These are phyloP conservation scores for Rubia occidens DNA, from an alignment of 305 asterid genomes.

Conservation along the genomic window DNA sequence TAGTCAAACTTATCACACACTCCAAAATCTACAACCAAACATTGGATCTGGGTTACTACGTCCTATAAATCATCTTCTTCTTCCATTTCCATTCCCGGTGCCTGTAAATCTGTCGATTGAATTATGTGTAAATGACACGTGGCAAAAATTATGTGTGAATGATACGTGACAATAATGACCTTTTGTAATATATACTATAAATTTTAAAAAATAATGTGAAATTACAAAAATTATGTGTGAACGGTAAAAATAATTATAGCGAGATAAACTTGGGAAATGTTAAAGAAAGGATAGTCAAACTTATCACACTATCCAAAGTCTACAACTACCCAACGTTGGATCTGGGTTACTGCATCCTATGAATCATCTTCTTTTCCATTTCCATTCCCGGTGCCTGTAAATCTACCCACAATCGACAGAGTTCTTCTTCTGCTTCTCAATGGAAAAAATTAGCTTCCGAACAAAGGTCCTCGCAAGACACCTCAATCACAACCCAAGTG, in stretches of 20 bases:
- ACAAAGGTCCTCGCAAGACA: slow-evolving; percentile 56
- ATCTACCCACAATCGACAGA: not conserved
- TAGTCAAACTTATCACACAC: not conserved
- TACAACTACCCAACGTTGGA: not conserved
- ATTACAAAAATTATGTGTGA: too few relatives aligned
- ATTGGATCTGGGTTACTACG: not conserved
- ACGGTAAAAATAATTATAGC: too few relatives aligned
- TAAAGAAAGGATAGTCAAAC: not conserved
- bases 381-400: not conserved
- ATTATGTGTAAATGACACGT: too few relatives aligned
- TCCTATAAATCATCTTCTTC: not conserved
- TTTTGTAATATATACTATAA: too few relatives aligned
- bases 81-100: not conserved
- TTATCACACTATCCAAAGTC: too few relatives aligned
- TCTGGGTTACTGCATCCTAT: not conserved
- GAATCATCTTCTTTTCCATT: not conserved
- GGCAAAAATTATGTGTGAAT: too few relatives aligned
- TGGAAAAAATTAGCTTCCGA: slow-evolving; percentile 64
- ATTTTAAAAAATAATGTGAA: too few relatives aligned
- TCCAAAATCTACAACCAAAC: not conserved
- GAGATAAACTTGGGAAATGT: not conserved
- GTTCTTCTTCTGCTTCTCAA: slow-evolving; percentile 12
- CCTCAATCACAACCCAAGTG: slow-evolving; percentile 31
- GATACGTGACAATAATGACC: too few relatives aligned
- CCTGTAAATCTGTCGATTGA: not conserved